phyloP scores from a whole-genome alignment of 176 grass and related monocot genomes.

The Leersia perrieri region DNA sequence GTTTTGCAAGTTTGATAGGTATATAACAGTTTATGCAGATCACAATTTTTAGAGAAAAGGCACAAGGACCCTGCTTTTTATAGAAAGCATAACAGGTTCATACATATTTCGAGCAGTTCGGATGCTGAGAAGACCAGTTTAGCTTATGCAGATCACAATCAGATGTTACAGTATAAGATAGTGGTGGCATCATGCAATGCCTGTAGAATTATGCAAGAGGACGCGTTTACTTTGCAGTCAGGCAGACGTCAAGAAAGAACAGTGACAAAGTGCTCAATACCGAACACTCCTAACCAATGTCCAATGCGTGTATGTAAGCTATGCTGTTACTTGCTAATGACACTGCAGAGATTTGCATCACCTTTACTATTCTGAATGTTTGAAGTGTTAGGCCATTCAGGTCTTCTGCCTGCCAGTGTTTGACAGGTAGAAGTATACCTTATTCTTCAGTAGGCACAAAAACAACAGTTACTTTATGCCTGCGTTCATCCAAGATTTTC shows the following conservation, averaged over 20 bases:
- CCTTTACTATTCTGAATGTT: not conserved
- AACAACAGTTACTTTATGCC: not conserved
- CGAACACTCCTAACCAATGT: conserved; percentile 6
- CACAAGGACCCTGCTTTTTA: too few relatives aligned
- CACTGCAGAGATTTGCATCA: not conserved
- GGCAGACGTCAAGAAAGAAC: not conserved
- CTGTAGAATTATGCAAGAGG: not conserved
- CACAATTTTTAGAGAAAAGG: too few relatives aligned
- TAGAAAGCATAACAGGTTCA: too few relatives aligned
- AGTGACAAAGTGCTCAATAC: not conserved
- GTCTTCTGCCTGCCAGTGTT: not conserved
- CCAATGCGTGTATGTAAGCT: not conserved
- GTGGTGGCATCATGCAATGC: not conserved
- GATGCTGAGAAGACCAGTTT: too few relatives aligned
- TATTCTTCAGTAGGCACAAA: not conserved
- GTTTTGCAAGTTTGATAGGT: not conserved
- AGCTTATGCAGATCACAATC: not conserved
- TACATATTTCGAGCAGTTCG: too few relatives aligned
- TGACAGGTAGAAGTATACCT: not conserved
- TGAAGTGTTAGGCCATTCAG: too few relatives aligned
- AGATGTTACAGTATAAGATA: not conserved
- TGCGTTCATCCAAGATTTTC: not conserved
- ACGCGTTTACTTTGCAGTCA: not conserved
- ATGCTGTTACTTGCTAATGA: conserved; percentile 13
- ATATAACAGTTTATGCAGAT: not conserved